Evolutionary conservation across 345 rosid genomes (phyloP).

Genomic region (Erodium maritimum): DNA sequence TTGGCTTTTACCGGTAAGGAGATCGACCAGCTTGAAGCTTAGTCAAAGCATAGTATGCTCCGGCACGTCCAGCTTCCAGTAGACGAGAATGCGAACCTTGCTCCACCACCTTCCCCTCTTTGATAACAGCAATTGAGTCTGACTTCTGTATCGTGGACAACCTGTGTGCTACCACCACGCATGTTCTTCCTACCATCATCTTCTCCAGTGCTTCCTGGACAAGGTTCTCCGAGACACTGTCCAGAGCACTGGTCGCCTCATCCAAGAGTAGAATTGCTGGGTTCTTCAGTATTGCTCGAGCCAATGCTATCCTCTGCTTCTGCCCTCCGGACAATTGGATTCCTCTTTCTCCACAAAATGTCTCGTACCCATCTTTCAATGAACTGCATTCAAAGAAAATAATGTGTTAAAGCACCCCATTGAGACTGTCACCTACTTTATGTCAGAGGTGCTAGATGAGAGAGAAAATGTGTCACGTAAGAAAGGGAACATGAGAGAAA

Average conservation of each 20-base stretch:
- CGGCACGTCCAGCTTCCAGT: conserved; percentile 12
- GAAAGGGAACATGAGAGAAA: no score
- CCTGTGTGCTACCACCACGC: conserved; percentile 32
- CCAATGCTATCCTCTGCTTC: conserved; percentile 35
- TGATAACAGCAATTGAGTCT: conserved; percentile 24
- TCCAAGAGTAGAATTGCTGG: conserved; percentile 25
- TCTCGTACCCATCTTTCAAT: conserved; percentile 23
- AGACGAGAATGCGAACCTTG: conserved; percentile 27
- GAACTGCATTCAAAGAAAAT: conserved; percentile 11
- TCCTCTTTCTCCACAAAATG: conserved; percentile 32
- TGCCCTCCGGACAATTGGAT: conserved; percentile 37
- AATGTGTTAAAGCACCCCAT: no score
- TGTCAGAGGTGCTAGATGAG: no score
- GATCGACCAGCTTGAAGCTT: conserved; percentile 15
- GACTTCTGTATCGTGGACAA: conserved; percentile 28
- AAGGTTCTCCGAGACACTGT: conserved; percentile 21
- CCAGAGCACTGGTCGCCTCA: conserved; percentile 35
- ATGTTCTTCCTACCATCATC: conserved; percentile 31
- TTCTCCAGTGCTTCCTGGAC: conserved; percentile 35
- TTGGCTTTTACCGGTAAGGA: background rate
- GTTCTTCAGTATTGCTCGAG: conserved; percentile 28
- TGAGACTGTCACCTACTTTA: no score
- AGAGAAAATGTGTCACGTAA: no score
- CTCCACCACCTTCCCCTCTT: conserved; percentile 31
- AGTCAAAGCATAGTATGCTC: conserved; percentile 27